phyloP scores from a whole-genome alignment of 768 basidiomycete species.

The Lactarius hengduanensis region DNA sequence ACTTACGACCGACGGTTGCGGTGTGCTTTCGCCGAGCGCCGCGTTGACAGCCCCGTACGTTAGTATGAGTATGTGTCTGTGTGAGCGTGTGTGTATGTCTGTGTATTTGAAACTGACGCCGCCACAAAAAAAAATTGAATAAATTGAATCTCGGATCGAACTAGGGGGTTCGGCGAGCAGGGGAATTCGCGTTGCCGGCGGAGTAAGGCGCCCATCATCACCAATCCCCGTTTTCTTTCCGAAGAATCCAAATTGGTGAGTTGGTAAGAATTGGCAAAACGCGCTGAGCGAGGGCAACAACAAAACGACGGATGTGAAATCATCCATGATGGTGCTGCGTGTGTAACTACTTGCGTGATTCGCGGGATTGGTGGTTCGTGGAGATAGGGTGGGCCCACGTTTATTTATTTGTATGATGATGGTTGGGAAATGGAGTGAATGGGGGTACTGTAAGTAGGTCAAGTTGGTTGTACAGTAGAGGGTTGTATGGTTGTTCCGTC shows the following conservation, averaged over 20 bases:
- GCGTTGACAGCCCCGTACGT: not conserved
- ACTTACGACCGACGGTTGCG: not conserved
- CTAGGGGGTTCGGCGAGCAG: not conserved
- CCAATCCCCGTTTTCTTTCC: slow-evolving; percentile 3
- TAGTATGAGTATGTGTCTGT: not conserved
- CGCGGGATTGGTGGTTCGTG: slow-evolving; percentile 18
- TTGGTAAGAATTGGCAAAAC: not conserved
- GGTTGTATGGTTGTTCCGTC: not conserved
- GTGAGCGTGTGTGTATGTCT: not conserved
- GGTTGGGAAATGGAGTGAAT: not conserved
- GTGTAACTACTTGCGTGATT: slow-evolving; percentile 14
- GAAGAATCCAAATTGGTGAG: no score
- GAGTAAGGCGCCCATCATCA: not conserved
- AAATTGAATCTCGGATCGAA: not conserved
- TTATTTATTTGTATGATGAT: not conserved
- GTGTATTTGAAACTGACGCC: not conserved
- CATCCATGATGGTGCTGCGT: not conserved
- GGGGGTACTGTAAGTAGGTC: not conserved
- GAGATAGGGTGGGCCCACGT: slow-evolving; percentile 15
- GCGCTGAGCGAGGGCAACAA: not conserved
- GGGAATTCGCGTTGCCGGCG: not conserved
- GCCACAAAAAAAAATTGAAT: not conserved
- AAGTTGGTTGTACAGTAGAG: not conserved
- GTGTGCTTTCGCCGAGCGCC: not conserved
- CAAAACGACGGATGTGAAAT: not conserved